Conservation (phyloP, 805 yeast species). For the Priceomyces medius region DNA sequence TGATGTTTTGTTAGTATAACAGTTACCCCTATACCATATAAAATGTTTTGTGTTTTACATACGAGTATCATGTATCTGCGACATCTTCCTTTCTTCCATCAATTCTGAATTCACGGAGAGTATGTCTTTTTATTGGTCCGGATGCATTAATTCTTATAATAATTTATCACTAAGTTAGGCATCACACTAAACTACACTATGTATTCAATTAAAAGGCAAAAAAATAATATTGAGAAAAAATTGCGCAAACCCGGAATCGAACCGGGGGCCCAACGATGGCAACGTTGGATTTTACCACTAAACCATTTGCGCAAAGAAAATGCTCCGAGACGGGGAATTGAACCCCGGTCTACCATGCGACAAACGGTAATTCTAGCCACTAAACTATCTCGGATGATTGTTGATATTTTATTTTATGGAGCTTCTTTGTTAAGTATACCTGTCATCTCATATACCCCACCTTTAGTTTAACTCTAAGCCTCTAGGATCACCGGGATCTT, state of each 20-base stretch:
- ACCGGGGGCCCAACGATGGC: conserved; percentile 8
- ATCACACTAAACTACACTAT: not conserved
- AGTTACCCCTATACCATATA: too few species aligned
- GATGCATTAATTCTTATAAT: not conserved
- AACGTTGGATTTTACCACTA: conserved; percentile 6
- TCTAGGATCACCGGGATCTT: too few species aligned
- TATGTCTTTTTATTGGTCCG: not conserved
- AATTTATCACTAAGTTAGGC: not conserved
- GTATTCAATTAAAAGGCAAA: not conserved
- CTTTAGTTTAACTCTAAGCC: too few species aligned
- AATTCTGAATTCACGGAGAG: not conserved
- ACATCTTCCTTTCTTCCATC: not conserved
- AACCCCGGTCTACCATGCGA: conserved; percentile 24
- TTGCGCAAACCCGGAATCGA: conserved; percentile 7
- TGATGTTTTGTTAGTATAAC: not conserved
- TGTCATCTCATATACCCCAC: too few species aligned
- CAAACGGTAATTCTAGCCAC: conserved; percentile 24
- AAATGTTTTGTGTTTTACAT: too few species aligned
- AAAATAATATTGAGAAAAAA: conserved; percentile 3
- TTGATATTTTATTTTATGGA: not conserved
- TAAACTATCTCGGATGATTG: conserved; percentile 18
- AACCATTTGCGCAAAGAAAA: conserved; percentile 4
- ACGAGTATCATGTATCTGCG: not conserved
- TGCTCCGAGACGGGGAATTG: conserved; percentile 23
- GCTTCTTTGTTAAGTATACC: too few species aligned